Conservation (phyloP, 2,329 filamentous ascomycete species). For the Diaporthe vexans region DNA sequence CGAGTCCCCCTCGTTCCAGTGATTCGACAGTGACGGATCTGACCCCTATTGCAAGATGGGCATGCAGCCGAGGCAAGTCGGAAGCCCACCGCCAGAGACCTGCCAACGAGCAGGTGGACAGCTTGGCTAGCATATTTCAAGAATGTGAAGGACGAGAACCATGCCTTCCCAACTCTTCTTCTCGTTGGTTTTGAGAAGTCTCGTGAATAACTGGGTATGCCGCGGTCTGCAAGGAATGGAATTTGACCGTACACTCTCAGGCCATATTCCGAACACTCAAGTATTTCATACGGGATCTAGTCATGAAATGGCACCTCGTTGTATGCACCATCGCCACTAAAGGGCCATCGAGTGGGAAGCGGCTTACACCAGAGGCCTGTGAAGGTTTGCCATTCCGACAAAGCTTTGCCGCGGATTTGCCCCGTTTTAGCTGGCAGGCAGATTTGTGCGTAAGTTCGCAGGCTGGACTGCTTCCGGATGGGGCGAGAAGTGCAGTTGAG, state of each 20-base stretch:
- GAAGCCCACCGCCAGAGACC: background rate
- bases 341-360: background rate
- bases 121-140: background rate
- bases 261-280: background rate
- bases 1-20: background rate
- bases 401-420: background rate
- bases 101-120: background rate
- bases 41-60: background rate
- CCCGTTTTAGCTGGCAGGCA: background rate
- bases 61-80: constrained; percentile 4
- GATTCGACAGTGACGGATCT: background rate
- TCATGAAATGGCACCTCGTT: constrained; percentile 2
- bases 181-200: background rate
- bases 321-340: constrained; percentile 2
- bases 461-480: constrained; percentile 6
- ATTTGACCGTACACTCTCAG: background rate
- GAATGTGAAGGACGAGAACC: background rate
- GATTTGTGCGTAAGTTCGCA: background rate
- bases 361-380: background rate
- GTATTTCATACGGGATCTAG: constrained; percentile 21
- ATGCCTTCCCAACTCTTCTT: background rate
- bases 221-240: background rate
- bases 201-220: background rate
- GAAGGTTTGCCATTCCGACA: background rate
- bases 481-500: constrained; percentile 23